These are phyloP conservation scores for Ceratocystis albifundus DNA, from an alignment of 2,329 filamentous ascomycete species.

Conservation along the genomic window DNA sequence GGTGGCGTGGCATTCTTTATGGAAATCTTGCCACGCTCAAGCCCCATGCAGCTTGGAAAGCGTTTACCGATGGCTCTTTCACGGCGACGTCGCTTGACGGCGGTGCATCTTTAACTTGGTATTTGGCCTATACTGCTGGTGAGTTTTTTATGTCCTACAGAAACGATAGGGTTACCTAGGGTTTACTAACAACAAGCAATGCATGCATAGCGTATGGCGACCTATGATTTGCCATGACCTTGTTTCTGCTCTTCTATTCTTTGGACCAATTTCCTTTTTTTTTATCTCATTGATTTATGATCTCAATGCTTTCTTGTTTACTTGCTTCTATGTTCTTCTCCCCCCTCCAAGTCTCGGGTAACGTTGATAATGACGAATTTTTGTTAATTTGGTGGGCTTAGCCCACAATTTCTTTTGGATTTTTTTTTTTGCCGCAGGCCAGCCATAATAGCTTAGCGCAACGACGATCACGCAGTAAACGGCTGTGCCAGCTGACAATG, in stretches of 20 bases:
- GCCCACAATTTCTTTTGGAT: not conserved
- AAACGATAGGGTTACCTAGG: not conserved
- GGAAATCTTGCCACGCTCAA: constrained; percentile 72
- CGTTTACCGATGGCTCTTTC: constrained; percentile 59
- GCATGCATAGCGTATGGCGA: not conserved
- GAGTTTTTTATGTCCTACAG: constrained; percentile 31
- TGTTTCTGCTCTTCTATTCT: not conserved
- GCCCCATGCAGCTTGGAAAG: constrained; percentile 56
- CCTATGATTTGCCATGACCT: not conserved
- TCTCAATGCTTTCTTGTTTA: not conserved
- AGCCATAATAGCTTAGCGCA: too few relatives aligned
- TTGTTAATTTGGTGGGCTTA: too few relatives aligned
- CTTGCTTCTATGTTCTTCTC: not conserved
- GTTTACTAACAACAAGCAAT: not conserved
- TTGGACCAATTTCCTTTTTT: not conserved
- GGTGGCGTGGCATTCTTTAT: constrained; percentile 78
- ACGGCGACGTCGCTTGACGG: constrained; percentile 63
- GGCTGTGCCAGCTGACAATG: too few relatives aligned
- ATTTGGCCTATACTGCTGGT: constrained; percentile 67
- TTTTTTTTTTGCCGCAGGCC: not conserved
- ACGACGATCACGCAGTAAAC: too few relatives aligned
- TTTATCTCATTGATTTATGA: not conserved
- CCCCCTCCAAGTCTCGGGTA: not conserved
- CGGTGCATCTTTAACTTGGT: constrained; percentile 76
- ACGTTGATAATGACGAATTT: too few relatives aligned